phyloP scores from a whole-genome alignment of 1,139 yeast genomes.

The Taphrina populina region DNA sequence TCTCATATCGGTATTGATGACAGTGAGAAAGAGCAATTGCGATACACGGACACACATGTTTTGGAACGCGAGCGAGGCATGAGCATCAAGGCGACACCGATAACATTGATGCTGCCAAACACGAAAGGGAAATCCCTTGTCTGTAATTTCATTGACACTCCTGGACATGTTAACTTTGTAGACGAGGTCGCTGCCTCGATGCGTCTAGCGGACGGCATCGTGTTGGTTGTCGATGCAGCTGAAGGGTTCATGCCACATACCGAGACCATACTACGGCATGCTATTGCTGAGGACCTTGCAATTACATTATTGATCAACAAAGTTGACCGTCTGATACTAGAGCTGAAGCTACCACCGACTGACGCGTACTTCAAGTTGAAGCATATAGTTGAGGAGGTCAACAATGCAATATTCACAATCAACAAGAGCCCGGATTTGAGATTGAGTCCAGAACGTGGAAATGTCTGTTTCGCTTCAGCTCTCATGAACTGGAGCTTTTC shows the following conservation, averaged over 20 bases:
- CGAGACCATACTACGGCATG: constrained; percentile 53
- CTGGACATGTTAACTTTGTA: constrained; percentile 83
- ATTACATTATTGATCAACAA: constrained; percentile 72
- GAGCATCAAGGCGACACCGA: constrained; percentile 63
- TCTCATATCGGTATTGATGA: constrained; percentile 54
- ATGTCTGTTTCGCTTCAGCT: constrained; percentile 74
- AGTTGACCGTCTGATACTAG: constrained; percentile 76
- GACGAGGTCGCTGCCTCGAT: constrained; percentile 69
- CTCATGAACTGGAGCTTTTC: constrained; percentile 64
- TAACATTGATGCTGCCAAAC: constrained; percentile 63
- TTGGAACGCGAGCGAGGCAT: constrained; percentile 71
- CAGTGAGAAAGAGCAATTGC: constrained; percentile 50
- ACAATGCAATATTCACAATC: constrained; percentile 52
- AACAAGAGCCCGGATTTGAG: constrained; percentile 41
- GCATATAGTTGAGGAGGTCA: constrained; percentile 62
- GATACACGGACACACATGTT: constrained; percentile 69
- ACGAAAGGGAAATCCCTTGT: constrained; percentile 57
- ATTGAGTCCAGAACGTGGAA: constrained; percentile 61
- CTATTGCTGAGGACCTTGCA: constrained; percentile 53
- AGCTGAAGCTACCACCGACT: constrained; percentile 67
- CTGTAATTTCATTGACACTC: constrained; percentile 73
- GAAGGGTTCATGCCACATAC: constrained; percentile 71
- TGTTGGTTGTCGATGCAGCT: constrained; percentile 75
- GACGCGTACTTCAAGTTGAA: constrained; percentile 72
- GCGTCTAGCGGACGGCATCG: constrained; percentile 62